Evolutionary conservation across 306 rosid species (phyloP), one percentile per base, ranked within the genome.

Genomic region (Crotalaria pallida): DNA sequence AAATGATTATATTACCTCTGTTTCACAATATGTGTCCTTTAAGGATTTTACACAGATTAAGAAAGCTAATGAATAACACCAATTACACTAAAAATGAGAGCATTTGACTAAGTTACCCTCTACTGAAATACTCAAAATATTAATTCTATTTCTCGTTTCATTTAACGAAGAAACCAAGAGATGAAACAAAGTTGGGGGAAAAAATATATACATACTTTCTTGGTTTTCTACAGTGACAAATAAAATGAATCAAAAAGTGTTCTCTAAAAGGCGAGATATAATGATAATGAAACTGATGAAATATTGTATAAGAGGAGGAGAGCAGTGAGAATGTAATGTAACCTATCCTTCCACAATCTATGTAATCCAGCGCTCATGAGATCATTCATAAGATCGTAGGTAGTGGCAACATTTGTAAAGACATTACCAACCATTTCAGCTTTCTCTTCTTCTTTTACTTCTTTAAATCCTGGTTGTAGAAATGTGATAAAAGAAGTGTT

Each of bases 311-410:
- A 38, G n/a, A 9, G 44, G 44, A 38, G 44, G 44, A 9, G 10
- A 50, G 24, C 10, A 31, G 27, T 11, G 31, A 59, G 2, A 51
- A 53, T 17, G 60, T 26, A 71, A 48, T 22, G 49, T 21, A 72
- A 91, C 99, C 92, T 94, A 27, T 94, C 99, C 83, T 94, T 94
- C 99, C 99, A 94, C 74, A 94, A 69, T 85, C 99, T 86, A 56
- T 94, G 99, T 63, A 94, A 80, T 58, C 99, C 99, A 60, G 69
- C 92, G 77, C 96, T 94, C 99, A 91, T 94, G 43, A 91, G 72
- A 81, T 94, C 99, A 65, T 94, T 94, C 99, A 94, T 94, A 53
- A 84, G 48, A 78, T 94, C 99, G 19, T 91, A 91, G 55, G 47
- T 91, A n/a, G 91, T 79, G 74, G 99, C 96, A 77, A 91, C 99